A percentile compares a stretch with the other conserved stretches of the same genome.
phyloP scores from a whole-genome alignment of 768 basidiomycete species.

The Mycena polygramma region DNA sequence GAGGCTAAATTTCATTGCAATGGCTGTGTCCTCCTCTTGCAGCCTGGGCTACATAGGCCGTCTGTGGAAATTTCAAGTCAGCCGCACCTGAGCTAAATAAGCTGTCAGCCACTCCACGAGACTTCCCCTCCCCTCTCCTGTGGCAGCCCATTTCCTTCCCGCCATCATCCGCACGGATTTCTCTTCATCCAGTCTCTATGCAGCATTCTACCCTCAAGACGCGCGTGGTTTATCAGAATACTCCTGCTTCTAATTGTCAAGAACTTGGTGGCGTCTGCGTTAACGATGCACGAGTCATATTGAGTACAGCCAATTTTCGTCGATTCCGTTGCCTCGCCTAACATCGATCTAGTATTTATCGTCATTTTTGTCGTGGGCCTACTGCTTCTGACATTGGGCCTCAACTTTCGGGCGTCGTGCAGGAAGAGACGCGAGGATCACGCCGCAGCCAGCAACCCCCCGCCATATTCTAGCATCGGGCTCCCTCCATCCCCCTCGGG shows the following conservation, averaged over 20 bases:
- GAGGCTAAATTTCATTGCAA: constrained; percentile 21
- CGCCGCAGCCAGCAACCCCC: constrained; percentile 8
- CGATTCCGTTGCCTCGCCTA: not conserved
- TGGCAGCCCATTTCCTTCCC: constrained; percentile 1
- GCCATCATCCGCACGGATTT: not conserved
- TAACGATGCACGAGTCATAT: constrained; percentile 2
- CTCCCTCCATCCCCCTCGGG: constrained; percentile 19
- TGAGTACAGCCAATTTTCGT: constrained; percentile 5
- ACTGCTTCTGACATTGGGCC: constrained; percentile 17
- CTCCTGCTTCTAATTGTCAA: constrained; percentile 5
- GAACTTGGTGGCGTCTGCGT: constrained; percentile 20
- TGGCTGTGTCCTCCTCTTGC: not conserved
- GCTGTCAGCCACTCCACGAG: constrained; percentile 20
- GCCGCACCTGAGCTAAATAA: constrained; percentile 6
- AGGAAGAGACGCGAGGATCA: constrained; percentile 4
- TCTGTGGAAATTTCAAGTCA: not conserved
- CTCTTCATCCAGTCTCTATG: constrained; percentile 5
- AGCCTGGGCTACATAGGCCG: not conserved
- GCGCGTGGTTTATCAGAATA: constrained; percentile 23
- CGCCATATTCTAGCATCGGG: constrained; percentile 28
- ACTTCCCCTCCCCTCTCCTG: not conserved
- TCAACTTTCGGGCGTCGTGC: constrained; percentile 19
- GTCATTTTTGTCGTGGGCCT: constrained; percentile 15
- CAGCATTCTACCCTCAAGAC: constrained; percentile 9
- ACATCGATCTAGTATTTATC: not conserved